Percentiles rank a stretch among this genome's conserved stretches.
phyloP scores from a whole-genome alignment of 169 alveolate species.

The Perkinsus marinus region DNA sequence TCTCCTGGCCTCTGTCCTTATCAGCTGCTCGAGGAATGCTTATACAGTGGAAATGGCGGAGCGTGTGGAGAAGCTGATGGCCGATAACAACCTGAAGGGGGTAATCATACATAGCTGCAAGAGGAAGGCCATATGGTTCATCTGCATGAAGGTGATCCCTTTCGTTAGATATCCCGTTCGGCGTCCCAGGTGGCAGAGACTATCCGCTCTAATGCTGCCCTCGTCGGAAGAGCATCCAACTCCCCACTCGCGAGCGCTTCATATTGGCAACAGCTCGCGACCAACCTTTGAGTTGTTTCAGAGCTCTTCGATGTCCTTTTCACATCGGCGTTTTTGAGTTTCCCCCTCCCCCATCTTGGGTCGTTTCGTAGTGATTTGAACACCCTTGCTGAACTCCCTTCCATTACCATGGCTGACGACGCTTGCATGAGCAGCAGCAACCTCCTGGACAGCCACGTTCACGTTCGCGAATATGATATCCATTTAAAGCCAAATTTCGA shows the following conservation, averaged over 20 bases:
- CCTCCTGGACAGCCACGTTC: neutral
- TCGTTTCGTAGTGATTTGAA: too few species aligned
- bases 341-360: too few species aligned
- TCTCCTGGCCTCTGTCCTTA: neutral
- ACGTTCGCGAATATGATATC: neutral
- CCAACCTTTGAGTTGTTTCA: neutral
- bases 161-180: neutral
- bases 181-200: neutral
- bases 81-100: neutral
- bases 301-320: neutral
- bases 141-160: too few species aligned
- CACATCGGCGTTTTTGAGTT: too few species aligned
- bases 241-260: neutral
- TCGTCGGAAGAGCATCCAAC: neutral
- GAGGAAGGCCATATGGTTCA: too few species aligned
- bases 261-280: neutral
- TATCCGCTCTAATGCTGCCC: neutral
- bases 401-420: neutral
- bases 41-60: neutral
- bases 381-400: neutral
- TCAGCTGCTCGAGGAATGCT: neutral
- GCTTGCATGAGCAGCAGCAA: neutral
- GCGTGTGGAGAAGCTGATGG: neutral
- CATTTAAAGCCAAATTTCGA: neutral
- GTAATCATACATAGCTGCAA: neutral